A percentile compares a stretch with the other conserved stretches of the same genome.
Conservation (phyloP, 306 rosid genomes). For the Heteromeles arbutifolia region DNA sequence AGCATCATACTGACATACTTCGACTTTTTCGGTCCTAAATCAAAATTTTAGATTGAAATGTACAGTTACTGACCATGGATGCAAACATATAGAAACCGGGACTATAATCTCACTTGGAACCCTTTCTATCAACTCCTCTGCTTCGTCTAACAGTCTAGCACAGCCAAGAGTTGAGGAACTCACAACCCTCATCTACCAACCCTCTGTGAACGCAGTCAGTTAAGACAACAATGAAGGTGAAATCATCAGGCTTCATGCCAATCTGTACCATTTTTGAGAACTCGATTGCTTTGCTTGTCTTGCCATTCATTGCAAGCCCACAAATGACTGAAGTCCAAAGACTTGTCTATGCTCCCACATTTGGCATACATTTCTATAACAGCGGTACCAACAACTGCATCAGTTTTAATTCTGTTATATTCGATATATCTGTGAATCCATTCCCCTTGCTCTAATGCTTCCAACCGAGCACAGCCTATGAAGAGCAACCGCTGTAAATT, state of each 20-base stretch:
- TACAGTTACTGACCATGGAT: too few species aligned
- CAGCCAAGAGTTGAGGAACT: constrained; percentile 53
- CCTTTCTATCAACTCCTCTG: constrained; percentile 44
- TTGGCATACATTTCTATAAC: constrained; percentile 65
- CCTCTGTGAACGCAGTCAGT: constrained; percentile 71
- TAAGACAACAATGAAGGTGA: constrained; percentile 52
- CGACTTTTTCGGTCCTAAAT: too few species aligned
- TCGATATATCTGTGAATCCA: constrained; percentile 51
- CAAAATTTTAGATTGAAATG: too few species aligned
- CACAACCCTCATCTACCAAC: constrained; percentile 56
- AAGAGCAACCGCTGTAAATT: constrained; percentile 53
- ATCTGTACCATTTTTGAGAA: too few species aligned
- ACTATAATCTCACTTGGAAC: too few species aligned
- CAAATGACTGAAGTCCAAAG: constrained; percentile 68
- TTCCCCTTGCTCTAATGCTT: constrained; percentile 62
- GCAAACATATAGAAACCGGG: too few species aligned
- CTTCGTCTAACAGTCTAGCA: constrained; percentile 61
- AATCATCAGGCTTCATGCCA: constrained; percentile 45
- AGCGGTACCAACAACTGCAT: constrained; percentile 61
- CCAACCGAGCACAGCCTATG: constrained; percentile 64
- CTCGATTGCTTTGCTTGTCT: too few species aligned
- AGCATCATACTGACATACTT: too few species aligned
- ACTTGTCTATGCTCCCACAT: constrained; percentile 56
- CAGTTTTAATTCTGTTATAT: constrained; percentile 39
- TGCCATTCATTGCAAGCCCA: constrained; percentile 36